Percentiles rank a stretch among this genome's conserved stretches.
Evolutionary conservation across 192 early-diverging fungal species (phyloP).

Genomic region (Phlyctochytrium planicorne): DNA sequence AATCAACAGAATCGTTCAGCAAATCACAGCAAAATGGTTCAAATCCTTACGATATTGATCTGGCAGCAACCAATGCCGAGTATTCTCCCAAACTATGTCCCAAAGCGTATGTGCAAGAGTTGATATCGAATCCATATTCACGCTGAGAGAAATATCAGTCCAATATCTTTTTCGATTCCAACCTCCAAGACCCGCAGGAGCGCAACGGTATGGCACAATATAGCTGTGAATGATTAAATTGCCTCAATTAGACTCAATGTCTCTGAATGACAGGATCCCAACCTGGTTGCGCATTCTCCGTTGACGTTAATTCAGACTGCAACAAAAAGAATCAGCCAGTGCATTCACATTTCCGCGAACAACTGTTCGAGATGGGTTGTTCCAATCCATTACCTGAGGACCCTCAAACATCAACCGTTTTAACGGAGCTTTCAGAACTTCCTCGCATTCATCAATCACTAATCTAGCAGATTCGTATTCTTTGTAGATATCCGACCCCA

Average conservation of each 20-base stretch:
- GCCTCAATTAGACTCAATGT: too few relatives aligned
- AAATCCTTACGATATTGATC: slow-evolving; percentile 39
- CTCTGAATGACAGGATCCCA: slow-evolving; percentile 1
- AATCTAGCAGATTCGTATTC: slow-evolving; percentile 68
- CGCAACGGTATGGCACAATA: slow-evolving; percentile 87
- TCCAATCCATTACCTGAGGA: slow-evolving; percentile 64
- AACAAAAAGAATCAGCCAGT: slow-evolving; percentile 7
- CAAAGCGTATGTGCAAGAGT: slow-evolving; percentile 74
- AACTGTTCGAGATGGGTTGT: too few relatives aligned
- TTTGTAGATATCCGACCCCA: slow-evolving; percentile 87
- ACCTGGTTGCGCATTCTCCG: slow-evolving; percentile 82
- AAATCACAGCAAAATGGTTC: neutral
- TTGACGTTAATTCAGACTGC: slow-evolving; percentile 53
- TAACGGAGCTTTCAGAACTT: slow-evolving; percentile 70
- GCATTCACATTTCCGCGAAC: too few relatives aligned
- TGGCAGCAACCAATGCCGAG: slow-evolving; percentile 48
- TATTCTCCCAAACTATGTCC: slow-evolving; percentile 97
- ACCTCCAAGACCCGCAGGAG: slow-evolving; percentile 79
- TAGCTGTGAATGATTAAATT: slow-evolving; percentile 57
- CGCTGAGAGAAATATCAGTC: slow-evolving; percentile 24
- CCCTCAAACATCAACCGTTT: slow-evolving; percentile 87
- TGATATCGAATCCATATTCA: slow-evolving; percentile 78
- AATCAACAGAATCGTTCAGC: slow-evolving; percentile 9
- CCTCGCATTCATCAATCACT: slow-evolving; percentile 90
- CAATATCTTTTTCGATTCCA: slow-evolving; percentile 1